Percentiles rank a stretch among this genome's conserved stretches.
Evolutionary conservation across 164 flowering plant species (phyloP).

Genomic region (Nymphaea thermarum): DNA sequence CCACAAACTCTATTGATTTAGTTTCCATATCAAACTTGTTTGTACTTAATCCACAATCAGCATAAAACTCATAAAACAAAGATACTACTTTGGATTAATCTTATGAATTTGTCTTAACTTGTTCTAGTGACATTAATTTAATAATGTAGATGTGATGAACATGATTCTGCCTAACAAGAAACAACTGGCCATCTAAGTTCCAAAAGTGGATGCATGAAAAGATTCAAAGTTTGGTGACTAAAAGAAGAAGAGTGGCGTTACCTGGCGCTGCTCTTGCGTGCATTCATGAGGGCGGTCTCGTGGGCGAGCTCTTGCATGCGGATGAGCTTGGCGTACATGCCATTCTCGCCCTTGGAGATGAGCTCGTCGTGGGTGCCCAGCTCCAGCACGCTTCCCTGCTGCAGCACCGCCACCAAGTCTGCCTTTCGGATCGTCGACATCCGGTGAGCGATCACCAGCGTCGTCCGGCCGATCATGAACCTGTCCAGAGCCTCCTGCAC

Average conservation of each 20-base stretch:
- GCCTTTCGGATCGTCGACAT: constrained; percentile 95
- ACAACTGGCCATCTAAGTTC: too few relatives aligned
- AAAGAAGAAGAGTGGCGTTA: too few relatives aligned
- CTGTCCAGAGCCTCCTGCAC: constrained; percentile 97
- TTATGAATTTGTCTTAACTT: too few relatives aligned
- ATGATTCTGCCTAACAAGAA: too few relatives aligned
- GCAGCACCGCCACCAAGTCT: constrained; percentile 87
- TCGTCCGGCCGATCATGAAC: constrained; percentile 95
- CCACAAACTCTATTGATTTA: too few relatives aligned
- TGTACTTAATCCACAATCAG: neutral
- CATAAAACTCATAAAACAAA: neutral
- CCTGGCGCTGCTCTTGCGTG: constrained; percentile 88
- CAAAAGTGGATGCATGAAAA: too few relatives aligned
- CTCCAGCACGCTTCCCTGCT: constrained; percentile 84
- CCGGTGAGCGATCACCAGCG: constrained; percentile 95
- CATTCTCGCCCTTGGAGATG: constrained; percentile 66
- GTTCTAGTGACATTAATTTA: too few relatives aligned
- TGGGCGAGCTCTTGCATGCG: constrained; percentile 88
- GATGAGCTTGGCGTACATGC: constrained; percentile 83
- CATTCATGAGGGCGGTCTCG: constrained; percentile 67
- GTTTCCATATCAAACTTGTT: too few relatives aligned
- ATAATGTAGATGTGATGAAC: too few relatives aligned
- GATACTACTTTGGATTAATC: neutral
- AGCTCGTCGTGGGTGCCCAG: constrained; percentile 90
- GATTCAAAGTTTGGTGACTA: too few relatives aligned